Base-by-base conservation (phyloP, 2,329 filamentous ascomycete genomes). In the Chaetomium sp. region DNA sequence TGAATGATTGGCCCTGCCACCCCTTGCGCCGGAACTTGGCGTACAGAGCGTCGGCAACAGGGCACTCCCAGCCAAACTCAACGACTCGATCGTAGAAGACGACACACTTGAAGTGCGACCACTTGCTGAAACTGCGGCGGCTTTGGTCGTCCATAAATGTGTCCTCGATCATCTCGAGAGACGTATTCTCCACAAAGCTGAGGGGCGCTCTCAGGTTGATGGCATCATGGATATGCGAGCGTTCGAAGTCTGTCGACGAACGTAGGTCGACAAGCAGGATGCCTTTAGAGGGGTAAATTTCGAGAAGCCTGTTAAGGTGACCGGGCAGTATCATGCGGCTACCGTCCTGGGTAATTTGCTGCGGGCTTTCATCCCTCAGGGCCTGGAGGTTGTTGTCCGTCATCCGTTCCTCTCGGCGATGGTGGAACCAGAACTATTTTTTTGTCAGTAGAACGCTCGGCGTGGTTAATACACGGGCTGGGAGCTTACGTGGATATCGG, bases 41-140 rank as follows among this genome's bases (percentile, higher is more conserved):
- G 19, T 73, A 65, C 2, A 82, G 62, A 0, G 72, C 66, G 11
- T 74, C 71, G 2, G 79, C 78, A 2, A 74, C 65, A 0, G 78
- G 78, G 41, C 78, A 79, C 56, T 81, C 78, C 72, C 75, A 77
- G 0, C 73, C 62, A 47, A 72, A 76, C 52, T 81, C 77, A 10
- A 79, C 64, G 1, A 74, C 71, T 11, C 76, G 72, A 53, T 78
- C 76, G 62, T 82, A 82, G 58, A 82, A 78, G 3, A 82, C 71
- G 7, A 82, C 67, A 55, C 75, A 80, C 36, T 70, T 74, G 47
- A 74, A 73, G 19, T 71, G 70, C 27, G 70, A 70, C 72, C 76
- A 80, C 41, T 71, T 71, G 10, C 71, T 71, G 58, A 81, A 79
- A 19, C 67, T 71, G 36, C 69, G 69, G 3, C 73, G 74, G 56